Evolutionary conservation across 2,329 filamentous ascomycete genomes (phyloP).

Genomic region (Ophiostoma sp.): DNA sequence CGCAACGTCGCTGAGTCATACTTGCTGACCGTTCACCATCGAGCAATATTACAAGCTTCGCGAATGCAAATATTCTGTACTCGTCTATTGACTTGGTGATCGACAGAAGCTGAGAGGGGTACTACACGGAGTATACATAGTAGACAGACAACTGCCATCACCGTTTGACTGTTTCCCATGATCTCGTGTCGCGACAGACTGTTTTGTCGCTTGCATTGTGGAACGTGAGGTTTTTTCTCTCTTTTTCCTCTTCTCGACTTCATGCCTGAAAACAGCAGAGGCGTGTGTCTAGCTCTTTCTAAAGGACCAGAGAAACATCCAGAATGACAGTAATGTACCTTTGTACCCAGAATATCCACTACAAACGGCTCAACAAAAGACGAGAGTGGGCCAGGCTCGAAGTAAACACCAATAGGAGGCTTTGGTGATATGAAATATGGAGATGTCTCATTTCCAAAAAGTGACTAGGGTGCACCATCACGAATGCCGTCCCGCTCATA

Average conservation of each 20-base stretch:
- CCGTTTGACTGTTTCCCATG: not conserved
- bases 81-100: too few species aligned
- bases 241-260: not conserved
- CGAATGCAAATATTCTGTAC: too few species aligned
- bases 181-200: slow-evolving; percentile 3
- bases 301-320: not conserved
- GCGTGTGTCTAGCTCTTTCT: not conserved
- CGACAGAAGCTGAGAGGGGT: too few species aligned
- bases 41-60: too few species aligned
- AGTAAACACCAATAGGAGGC: not conserved
- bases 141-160: not conserved
- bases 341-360: slow-evolving; percentile 8
- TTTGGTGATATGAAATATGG: not conserved
- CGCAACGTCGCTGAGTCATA: too few species aligned
- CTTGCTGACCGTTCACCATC: too few species aligned
- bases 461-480: not conserved
- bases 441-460: not conserved
- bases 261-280: not conserved
- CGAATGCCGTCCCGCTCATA: not conserved
- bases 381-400: not conserved
- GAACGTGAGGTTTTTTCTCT: not conserved
- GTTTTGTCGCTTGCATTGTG: not conserved
- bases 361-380: not conserved
- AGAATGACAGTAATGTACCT: not conserved
- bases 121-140: too few species aligned